Evolutionary conservation across 2,329 filamentous ascomycete species (phyloP).

Genomic region (Sarocladium oryzae): DNA sequence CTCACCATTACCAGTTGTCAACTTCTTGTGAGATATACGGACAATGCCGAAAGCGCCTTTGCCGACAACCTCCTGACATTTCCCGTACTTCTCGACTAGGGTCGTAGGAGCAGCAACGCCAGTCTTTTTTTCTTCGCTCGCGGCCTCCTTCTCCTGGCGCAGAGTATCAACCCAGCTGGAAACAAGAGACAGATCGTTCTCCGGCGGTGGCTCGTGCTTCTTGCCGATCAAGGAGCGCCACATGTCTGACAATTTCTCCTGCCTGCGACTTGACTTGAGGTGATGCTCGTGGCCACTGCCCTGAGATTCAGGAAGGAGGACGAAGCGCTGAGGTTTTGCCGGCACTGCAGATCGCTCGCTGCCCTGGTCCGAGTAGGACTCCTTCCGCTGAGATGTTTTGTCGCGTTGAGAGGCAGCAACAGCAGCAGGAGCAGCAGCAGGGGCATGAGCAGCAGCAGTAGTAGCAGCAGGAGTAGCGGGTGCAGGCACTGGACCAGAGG

Average conservation of each 20-base stretch:
- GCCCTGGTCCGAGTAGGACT: conserved; percentile 35
- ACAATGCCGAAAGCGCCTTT: conserved; percentile 97
- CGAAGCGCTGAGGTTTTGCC: conserved; percentile 41
- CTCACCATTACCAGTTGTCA: conserved; percentile 74
- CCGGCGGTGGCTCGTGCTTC: conserved; percentile 66
- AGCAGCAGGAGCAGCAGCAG: background rate
- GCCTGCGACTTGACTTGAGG: conserved; percentile 80
- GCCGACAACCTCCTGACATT: conserved; percentile 94
- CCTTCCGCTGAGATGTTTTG: conserved; percentile 26
- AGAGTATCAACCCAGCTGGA: conserved; percentile 94
- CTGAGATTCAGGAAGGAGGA: conserved; percentile 42
- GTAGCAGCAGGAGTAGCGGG: background rate
- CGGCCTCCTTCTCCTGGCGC: conserved; percentile 77
- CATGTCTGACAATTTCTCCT: conserved; percentile 93
- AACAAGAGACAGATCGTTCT: conserved; percentile 84
- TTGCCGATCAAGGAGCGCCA: conserved; percentile 80
- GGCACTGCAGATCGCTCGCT: conserved; percentile 18
- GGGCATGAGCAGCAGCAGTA: background rate
- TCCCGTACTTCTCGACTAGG: conserved; percentile 93
- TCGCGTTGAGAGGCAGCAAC: background rate
- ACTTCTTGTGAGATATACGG: conserved; percentile 91
- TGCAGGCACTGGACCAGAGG: no score
- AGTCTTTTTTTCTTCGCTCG: conserved; percentile 75
- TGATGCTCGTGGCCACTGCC: conserved; percentile 81
- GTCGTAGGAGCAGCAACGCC: conserved; percentile 65